phyloP scores from a whole-genome alignment of 2,329 filamentous ascomycete genomes.

The Lasiodiplodia gonubiensis region DNA sequence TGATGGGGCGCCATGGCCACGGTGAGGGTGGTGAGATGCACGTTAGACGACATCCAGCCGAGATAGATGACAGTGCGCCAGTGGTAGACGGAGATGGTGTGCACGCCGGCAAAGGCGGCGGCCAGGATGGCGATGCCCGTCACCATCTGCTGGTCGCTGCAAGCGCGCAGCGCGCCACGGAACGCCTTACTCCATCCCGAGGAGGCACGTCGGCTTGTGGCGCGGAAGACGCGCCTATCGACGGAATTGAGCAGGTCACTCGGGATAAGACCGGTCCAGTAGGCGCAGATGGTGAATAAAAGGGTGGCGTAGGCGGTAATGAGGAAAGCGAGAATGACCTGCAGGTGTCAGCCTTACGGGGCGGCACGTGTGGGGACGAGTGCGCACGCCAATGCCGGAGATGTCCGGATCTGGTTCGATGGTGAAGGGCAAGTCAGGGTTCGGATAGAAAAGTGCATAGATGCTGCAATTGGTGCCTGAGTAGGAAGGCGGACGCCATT shows the following conservation, averaged over 20 bases:
- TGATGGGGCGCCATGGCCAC: slow-evolving; percentile 25
- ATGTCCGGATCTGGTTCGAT: slow-evolving; percentile 8
- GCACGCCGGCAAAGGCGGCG: slow-evolving; percentile 28
- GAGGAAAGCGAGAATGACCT: slow-evolving; percentile 4
- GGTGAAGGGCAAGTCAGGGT: background rate
- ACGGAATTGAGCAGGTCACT: background rate
- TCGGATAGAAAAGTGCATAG: background rate
- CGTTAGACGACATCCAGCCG: slow-evolving; percentile 33
- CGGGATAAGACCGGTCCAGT: background rate
- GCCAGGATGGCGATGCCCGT: slow-evolving; percentile 33
- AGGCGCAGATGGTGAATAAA: background rate
- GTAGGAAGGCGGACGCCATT: background rate
- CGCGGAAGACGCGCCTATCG: background rate
- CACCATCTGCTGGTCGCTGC: slow-evolving; percentile 35
- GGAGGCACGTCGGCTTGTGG: background rate
- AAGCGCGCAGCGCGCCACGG: slow-evolving; percentile 29
- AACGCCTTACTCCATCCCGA: slow-evolving; percentile 6
- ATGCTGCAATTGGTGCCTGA: background rate
- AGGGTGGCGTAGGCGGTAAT: slow-evolving; percentile 8
- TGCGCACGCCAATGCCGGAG: slow-evolving; percentile 3
- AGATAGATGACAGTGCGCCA: slow-evolving; percentile 33
- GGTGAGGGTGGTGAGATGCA: slow-evolving; percentile 33
- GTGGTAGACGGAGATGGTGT: slow-evolving; percentile 29
- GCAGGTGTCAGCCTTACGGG: background rate
- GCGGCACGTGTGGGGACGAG: background rate